Base-by-base conservation (phyloP, 164 flowering plant species). In the Kalanchoe fedtschenkoi region DNA sequence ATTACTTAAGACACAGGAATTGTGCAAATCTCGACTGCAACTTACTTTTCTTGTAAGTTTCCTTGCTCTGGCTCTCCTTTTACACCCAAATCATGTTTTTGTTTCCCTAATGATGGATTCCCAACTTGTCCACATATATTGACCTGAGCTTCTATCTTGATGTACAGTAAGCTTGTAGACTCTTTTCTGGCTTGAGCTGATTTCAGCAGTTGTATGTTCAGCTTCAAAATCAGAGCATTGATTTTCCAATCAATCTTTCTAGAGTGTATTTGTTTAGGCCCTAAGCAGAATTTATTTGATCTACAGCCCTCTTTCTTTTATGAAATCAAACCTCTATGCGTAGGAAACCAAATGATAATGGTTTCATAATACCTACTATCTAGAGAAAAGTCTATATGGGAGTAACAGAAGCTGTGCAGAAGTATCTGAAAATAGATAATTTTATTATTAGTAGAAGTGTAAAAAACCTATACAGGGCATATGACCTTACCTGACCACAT, bases 1-100 rank as follows among this genome's bases (percentile, higher is more conserved):
- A 38, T 58, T 86, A 81, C 41, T 68, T 83, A 66, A 85, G 95
- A 73, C 97, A 89, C 63, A 80, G 95, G 1, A 92, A 92, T 63
- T 92, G 98, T 73, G 91, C 96, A 35, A 92, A 92, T 78, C 71
- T 88, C 30, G 97, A 89, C 76, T 93, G 98, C 83, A 89, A 89
- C 72, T 79, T 85, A 28, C 95, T 93, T 56, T 88, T 82, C 67
- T 76, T 93, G 96, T 91, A 74, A 87, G 98, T 78, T 53, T n/a
- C 24, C 26, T 70, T 64, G 15, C 56, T 66, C 22, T 59, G 7
- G 8, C 46, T 35, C 10, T 8, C 35, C 17, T 26, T 60, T 33
- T 21, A 15, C 39, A 2, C 22, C 9, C 26, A 6, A 26, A 51
- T n/a, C n/a, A 10, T 22, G 6, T 22, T 39, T 14, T 17, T 41